These are phyloP conservation scores for Salvia sclarea DNA, from an alignment of 305 asterid species.

Conservation along the genomic window DNA sequence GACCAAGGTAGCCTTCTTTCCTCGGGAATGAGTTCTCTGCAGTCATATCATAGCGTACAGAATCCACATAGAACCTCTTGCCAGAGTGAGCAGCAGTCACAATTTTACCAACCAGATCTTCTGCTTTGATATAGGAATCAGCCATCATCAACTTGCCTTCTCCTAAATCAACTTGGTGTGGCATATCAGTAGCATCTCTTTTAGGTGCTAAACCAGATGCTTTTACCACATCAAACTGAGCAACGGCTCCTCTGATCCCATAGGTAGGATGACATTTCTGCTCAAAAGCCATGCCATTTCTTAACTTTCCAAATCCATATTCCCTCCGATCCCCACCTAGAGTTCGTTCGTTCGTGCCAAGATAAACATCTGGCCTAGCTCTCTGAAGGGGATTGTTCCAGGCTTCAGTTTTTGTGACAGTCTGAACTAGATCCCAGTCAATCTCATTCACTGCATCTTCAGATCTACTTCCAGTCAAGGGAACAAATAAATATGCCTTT, in stretches of 20 bases:
- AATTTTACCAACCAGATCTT: slow-evolving; percentile 77
- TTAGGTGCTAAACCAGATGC: slow-evolving; percentile 88
- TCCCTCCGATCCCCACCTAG: slow-evolving; percentile 97
- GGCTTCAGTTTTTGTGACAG: slow-evolving; percentile 66
- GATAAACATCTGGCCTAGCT: slow-evolving; percentile 99
- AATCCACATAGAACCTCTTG: slow-evolving; percentile 96
- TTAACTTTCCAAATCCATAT: slow-evolving; percentile 95
- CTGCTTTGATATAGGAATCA: slow-evolving; percentile 67
- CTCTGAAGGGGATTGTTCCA: slow-evolving; percentile 97
- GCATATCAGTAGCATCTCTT: slow-evolving; percentile 50
- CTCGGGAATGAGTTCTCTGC: slow-evolving; percentile 97
- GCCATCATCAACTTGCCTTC: slow-evolving; percentile 78
- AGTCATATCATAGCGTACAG: slow-evolving; percentile 88
- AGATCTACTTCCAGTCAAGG: slow-evolving; percentile 51
- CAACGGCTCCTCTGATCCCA: slow-evolving; percentile 98
- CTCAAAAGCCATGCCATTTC: slow-evolving; percentile 82
- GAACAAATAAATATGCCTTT: slow-evolving; percentile 92
- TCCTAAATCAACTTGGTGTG: slow-evolving; percentile 43
- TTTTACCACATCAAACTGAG: slow-evolving; percentile 91
- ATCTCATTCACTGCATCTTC: slow-evolving; percentile 52
- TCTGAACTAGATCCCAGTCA: slow-evolving; percentile 75
- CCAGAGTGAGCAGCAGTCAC: slow-evolving; percentile 99
- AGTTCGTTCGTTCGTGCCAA: slow-evolving; percentile 93
- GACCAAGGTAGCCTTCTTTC: slow-evolving; percentile 99
- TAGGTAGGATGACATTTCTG: slow-evolving; percentile 93